Evolutionary conservation across 768 basidiomycete genomes (phyloP), one percentile per base, ranked within the genome.

Genomic region (Candolleomyces aberdarensis): DNA sequence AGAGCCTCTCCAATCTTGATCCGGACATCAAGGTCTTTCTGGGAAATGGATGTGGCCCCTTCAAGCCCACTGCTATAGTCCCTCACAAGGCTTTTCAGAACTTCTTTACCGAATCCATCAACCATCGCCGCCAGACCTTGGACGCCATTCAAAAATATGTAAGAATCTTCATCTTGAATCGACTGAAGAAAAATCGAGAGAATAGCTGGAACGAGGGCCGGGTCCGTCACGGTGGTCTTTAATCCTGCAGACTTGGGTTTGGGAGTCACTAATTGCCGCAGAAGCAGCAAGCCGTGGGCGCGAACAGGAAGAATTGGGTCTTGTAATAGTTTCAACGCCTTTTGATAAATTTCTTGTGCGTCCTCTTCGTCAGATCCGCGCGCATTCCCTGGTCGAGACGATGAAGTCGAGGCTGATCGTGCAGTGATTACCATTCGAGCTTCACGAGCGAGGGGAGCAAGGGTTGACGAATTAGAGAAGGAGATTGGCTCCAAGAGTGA

Each of bases 241-340:
- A 67, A 57, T 26, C 66, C 62, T 7, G 68, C 69, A 17, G 65
- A 58, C 31, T 64, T 62, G 20, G 64, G 61, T 5, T 66, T 61
- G 19, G 80, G 74, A 22, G 80, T 76, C 19, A 95, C 86, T 26
- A 98, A 83, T 62, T 92, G 83, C 52, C 90, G 86, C 20, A 98
- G 80, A 22, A 95, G 79, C 41, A 93, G 77, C 3, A 98, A 78
- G 6, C 96, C 96, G 69, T 98, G 95, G 0, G 93, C 96, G 51
- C 96, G 88, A 44, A 98, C 95, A 20, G 96, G 96, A 10, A 98
- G 80, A 40, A 96, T 85, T 1, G 93, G 89, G 71, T 98, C 96
- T 72, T 95, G 91, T 11, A 98, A 77, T 26, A 96, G 83, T 64
- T 88, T 90, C 17, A 98, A 78, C 3, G 95, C 93, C 65, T 90